phyloP scores from a whole-genome alignment of 2,329 filamentous ascomycete genomes.

The Hypoxylon sp. region DNA sequence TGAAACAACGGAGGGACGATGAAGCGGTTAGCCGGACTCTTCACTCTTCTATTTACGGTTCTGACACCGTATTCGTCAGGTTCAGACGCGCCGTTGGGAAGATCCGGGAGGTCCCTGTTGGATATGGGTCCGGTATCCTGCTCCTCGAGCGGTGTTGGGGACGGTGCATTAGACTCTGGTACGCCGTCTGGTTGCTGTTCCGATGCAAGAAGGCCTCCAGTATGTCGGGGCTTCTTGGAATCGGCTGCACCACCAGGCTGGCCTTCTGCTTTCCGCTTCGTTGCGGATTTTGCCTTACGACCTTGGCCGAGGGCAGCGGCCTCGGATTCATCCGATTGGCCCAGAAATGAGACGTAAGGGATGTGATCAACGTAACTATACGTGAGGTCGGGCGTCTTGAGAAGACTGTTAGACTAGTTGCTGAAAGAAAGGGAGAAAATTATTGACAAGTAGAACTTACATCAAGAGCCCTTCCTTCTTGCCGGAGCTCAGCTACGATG shows the following conservation, averaged over 20 bases:
- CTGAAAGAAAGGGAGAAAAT: slow-evolving; percentile 7
- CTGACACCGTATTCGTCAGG: slow-evolving; percentile 67
- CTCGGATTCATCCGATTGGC: slow-evolving; percentile 53
- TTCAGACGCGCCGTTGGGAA: slow-evolving; percentile 58
- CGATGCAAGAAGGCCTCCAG: slow-evolving; percentile 55
- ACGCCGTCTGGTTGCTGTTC: slow-evolving; percentile 52
- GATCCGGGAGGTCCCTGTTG: slow-evolving; percentile 49
- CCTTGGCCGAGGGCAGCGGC: slow-evolving; percentile 49
- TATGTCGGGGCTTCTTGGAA: slow-evolving; percentile 62
- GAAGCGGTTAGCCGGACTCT: slow-evolving; percentile 64
- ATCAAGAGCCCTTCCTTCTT: slow-evolving; percentile 44
- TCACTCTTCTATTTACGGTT: slow-evolving; percentile 58
- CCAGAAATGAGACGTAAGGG: slow-evolving; percentile 51
- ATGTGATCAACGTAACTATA: slow-evolving; percentile 46
- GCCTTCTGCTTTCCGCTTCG: slow-evolving; percentile 66
- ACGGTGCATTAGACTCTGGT: slow-evolving; percentile 52
- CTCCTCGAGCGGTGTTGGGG: slow-evolving; percentile 46
- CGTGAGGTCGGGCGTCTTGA: slow-evolving; percentile 46
- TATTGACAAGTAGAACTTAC: slow-evolving; percentile 44
- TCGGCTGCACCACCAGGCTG: slow-evolving; percentile 63
- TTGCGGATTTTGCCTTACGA: slow-evolving; percentile 50
- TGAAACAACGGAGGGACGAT: slow-evolving; percentile 63
- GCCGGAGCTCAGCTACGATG: slow-evolving; percentile 47
- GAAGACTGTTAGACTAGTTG: slow-evolving; percentile 30
- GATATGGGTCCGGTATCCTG: slow-evolving; percentile 42